These are phyloP conservation scores for Talaromyces verruculosus DNA, from an alignment of 2,329 filamentous ascomycete genomes.

Conservation along the genomic window DNA sequence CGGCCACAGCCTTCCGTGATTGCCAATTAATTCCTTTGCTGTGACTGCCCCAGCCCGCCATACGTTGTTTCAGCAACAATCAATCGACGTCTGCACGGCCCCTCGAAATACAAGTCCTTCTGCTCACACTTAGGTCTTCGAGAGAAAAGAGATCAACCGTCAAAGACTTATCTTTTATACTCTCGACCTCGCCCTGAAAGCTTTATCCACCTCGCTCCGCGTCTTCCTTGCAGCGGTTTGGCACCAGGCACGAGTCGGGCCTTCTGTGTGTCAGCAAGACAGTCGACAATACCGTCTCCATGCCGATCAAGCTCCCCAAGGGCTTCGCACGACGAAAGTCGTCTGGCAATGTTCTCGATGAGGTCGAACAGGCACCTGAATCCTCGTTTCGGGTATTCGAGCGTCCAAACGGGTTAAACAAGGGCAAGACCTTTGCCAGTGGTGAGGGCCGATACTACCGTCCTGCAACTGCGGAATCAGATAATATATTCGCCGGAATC, in stretches of 20 bases:
- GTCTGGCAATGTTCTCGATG: constrained; percentile 55
- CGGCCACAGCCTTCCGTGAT: constrained; percentile 5
- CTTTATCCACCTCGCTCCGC: background rate
- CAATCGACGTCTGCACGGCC: background rate
- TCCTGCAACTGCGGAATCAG: constrained; percentile 37
- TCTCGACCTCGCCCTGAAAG: background rate
- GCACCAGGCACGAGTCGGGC: constrained; percentile 8
- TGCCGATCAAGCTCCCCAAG: constrained; percentile 59
- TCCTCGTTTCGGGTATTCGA: constrained; percentile 58
- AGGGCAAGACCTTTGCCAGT: constrained; percentile 46
- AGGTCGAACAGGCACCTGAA: constrained; percentile 41
- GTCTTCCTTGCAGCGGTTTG: constrained; percentile 6
- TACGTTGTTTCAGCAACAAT: constrained; percentile 3
- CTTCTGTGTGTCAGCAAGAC: constrained; percentile 10
- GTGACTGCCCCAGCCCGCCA: background rate
- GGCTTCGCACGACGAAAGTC: constrained; percentile 56
- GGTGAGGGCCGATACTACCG: constrained; percentile 38
- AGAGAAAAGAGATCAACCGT: background rate
- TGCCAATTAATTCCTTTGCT: background rate
- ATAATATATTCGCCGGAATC: constrained; percentile 42
- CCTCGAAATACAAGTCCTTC: background rate
- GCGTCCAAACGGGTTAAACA: constrained; percentile 42
- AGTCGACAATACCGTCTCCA: constrained; percentile 26
- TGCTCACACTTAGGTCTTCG: background rate
- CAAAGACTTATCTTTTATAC: background rate